phyloP scores from a whole-genome alignment of 768 basidiomycete species.

The Neoboletus magnificus region DNA sequence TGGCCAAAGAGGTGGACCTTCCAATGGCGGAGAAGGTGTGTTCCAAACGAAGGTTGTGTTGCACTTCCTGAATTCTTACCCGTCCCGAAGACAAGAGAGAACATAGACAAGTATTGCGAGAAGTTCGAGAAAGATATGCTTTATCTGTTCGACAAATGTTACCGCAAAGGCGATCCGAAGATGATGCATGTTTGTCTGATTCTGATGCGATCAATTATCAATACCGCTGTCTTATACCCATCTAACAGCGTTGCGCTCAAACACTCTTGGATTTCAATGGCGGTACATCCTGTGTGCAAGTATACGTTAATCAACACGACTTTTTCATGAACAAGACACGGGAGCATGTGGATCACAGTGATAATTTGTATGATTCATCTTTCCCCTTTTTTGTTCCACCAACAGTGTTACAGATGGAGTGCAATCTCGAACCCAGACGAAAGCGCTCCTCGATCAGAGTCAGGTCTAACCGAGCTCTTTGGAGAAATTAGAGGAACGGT shows the following conservation, averaged over 20 bases:
- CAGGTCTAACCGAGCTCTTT: conserved; percentile 76
- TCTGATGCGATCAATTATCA: conserved; percentile 12
- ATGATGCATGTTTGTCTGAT: conserved; percentile 86
- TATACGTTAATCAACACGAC: conserved; percentile 99
- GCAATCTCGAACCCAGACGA: conserved; percentile 76
- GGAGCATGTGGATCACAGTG: conserved; percentile 52
- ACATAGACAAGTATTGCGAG: conserved; percentile 96
- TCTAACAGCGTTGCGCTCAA: conserved; percentile 89
- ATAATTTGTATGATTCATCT: conserved; percentile 50
- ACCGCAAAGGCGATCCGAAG: conserved; percentile 95
- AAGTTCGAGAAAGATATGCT: conserved; percentile 99
- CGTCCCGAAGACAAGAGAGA: conserved; percentile 69
- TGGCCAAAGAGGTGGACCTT: conserved; percentile 92
- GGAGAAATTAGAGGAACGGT: conserved; percentile 87
- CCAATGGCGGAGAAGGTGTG: conserved; percentile 76
- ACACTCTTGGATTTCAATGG: conserved; percentile 97
- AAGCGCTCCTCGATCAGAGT: conserved; percentile 71
- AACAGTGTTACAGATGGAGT: conserved; percentile 62
- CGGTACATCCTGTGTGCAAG: conserved; percentile 93
- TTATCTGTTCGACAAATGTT: conserved; percentile 91
- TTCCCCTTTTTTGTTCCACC: neutral
- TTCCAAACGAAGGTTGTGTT: neutral
- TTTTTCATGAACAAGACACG: conserved; percentile 96
- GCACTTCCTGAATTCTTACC: neutral
- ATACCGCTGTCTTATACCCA: conserved; percentile 9